Percentiles rank a stretch among this genome's conserved stretches.
Conservation (phyloP, 164 flowering plant genomes). For the Euptelea pleiosperma region DNA sequence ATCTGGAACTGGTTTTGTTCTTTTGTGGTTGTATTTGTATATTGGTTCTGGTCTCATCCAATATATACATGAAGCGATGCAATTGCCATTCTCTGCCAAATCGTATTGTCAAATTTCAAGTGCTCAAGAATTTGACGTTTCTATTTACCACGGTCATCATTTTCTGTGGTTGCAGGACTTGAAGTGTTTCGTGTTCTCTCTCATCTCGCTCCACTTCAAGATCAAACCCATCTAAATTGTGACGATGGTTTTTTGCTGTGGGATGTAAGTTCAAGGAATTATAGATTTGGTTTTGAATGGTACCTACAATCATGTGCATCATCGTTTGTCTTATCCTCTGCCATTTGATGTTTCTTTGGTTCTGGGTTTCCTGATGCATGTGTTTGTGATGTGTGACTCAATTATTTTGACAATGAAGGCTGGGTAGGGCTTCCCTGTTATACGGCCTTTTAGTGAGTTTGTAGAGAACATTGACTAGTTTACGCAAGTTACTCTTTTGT, state of each 20-base stretch:
- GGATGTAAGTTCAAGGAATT: not conserved
- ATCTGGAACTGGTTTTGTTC: not conserved
- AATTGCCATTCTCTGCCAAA: no score
- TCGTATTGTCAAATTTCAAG: no score
- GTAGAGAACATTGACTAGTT: no score
- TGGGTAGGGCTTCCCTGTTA: no score
- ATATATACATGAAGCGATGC: no score
- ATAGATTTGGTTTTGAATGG: not conserved
- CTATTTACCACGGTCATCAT: not conserved
- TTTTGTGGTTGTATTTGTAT: not conserved
- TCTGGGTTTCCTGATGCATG: not conserved
- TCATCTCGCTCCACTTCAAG: conserved; percentile 90
- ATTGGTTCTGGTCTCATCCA: no score
- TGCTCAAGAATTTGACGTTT: not conserved
- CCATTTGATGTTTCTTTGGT: no score
- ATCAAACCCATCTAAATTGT: conserved; percentile 72
- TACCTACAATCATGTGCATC: not conserved
- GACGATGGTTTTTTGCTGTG: not conserved
- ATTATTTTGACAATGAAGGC: not conserved
- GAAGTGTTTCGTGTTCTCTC: conserved; percentile 92
- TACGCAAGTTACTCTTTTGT: no score
- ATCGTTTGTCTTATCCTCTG: not conserved
- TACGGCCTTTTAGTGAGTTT: no score
- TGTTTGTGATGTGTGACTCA: not conserved
- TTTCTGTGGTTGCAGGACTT: conserved; percentile 62